phyloP scores from a whole-genome alignment of 2,329 filamentous ascomycete species.

The Arachnomyces sp. region DNA sequence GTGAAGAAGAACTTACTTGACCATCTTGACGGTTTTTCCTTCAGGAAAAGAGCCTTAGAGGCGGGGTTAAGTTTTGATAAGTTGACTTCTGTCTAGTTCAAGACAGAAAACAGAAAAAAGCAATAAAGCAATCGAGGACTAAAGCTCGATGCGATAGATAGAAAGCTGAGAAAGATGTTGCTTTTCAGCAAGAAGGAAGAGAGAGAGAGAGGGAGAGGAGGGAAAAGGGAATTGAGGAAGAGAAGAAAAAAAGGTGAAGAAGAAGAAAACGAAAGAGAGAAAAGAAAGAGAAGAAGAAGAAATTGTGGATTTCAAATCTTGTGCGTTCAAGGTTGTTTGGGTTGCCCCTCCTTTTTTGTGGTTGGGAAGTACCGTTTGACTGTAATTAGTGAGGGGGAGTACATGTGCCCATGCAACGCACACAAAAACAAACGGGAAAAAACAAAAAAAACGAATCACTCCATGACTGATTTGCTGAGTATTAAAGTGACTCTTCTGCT shows the following conservation, averaged over 20 bases:
- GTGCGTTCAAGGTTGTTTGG: no score
- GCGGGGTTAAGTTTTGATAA: slow-evolving; percentile 31
- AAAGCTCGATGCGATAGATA: slow-evolving; percentile 33
- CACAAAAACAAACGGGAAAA: no score
- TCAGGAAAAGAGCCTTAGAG: slow-evolving; percentile 29
- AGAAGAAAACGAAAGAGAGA: slow-evolving; percentile 22
- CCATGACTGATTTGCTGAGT: no score
- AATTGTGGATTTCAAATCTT: slow-evolving; percentile 8
- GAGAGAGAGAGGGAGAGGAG: slow-evolving; percentile 25
- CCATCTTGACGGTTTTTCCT: slow-evolving; percentile 81
- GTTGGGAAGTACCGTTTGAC: no score
- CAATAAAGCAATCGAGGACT: slow-evolving; percentile 35
- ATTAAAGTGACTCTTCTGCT: no score
- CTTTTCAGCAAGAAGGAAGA: slow-evolving; percentile 10
- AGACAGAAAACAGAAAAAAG: slow-evolving; percentile 30
- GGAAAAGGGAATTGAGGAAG: slow-evolving; percentile 19
- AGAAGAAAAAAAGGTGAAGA: slow-evolving; percentile 23
- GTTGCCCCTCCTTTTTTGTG: no score
- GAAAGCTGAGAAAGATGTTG: slow-evolving; percentile 6
- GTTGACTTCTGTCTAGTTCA: slow-evolving; percentile 10
- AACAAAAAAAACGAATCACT: no score
- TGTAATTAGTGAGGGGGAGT: no score
- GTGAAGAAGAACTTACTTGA: slow-evolving; percentile 70
- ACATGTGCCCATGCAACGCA: no score
- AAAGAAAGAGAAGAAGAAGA: slow-evolving; percentile 17